Evolutionary conservation across 768 basidiomycete species (phyloP).

Genomic region (Dictyophora rubrovolvata): DNA sequence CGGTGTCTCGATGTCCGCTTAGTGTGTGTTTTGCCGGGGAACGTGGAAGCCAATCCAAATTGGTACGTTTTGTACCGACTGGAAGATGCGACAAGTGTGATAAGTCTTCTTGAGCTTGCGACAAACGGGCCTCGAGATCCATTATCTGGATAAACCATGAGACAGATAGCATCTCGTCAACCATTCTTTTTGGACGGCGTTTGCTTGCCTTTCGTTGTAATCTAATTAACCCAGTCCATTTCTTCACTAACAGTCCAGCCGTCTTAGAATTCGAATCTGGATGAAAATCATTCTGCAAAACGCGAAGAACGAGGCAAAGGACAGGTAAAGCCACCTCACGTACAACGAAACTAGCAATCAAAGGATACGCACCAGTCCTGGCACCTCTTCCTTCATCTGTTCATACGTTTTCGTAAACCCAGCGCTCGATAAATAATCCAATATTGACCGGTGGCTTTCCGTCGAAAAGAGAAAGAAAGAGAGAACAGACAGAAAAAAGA

Average conservation of each 20-base stretch:
- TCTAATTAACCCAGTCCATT: constrained; percentile 94
- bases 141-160: constrained; percentile 54
- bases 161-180: neutral
- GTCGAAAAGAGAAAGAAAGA: neutral
- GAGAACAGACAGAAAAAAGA: neutral
- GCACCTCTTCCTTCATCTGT: constrained; percentile 39
- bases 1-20: constrained; percentile 66
- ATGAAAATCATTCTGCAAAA: constrained; percentile 43
- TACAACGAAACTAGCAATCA: neutral
- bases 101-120: constrained; percentile 71
- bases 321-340: neutral
- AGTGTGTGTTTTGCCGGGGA: constrained; percentile 70
- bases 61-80: constrained; percentile 19
- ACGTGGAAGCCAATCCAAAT: constrained; percentile 82
- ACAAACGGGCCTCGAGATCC: constrained; percentile 79
- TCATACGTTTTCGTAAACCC: constrained; percentile 55
- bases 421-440: constrained; percentile 63
- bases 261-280: constrained; percentile 84
- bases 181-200: neutral
- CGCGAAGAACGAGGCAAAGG: neutral
- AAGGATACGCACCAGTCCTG: neutral
- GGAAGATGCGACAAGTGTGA: constrained; percentile 38
- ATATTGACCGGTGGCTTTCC: constrained; percentile 66
- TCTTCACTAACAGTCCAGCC: constrained; percentile 87
- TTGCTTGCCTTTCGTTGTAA: constrained; percentile 79